These are phyloP conservation scores for Hymenoscyphus repandus DNA, from an alignment of 2,329 filamentous ascomycete genomes.

Conservation along the genomic window DNA sequence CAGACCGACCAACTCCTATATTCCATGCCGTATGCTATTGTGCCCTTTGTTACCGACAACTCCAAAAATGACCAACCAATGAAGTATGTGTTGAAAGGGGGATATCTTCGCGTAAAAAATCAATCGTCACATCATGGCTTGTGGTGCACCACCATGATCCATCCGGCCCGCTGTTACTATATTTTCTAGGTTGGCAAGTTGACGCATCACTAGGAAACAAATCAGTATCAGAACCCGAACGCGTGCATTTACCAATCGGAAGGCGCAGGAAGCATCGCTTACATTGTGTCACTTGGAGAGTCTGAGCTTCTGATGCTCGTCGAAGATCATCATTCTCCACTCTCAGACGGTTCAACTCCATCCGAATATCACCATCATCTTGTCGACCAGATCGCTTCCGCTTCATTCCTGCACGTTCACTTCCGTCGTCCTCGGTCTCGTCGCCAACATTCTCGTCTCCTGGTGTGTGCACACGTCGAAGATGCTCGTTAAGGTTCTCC, in stretches of 20 bases:
- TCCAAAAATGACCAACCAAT: too few species aligned
- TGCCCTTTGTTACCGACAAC: too few species aligned
- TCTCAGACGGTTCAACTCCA: slow-evolving; percentile 63
- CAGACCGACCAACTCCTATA: background rate
- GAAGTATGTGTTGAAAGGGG: background rate
- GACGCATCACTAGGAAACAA: slow-evolving; percentile 12
- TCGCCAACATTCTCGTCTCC: slow-evolving; percentile 35
- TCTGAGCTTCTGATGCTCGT: slow-evolving; percentile 44
- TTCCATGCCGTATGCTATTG: background rate
- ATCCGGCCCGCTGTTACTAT: slow-evolving; percentile 13
- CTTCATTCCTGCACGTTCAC: slow-evolving; percentile 43
- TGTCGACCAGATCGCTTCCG: slow-evolving; percentile 38
- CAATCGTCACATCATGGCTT: slow-evolving; percentile 15
- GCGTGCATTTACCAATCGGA: background rate
- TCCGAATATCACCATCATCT: slow-evolving; percentile 41
- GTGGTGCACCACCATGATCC: slow-evolving; percentile 11
- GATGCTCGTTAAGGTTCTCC: slow-evolving; percentile 90
- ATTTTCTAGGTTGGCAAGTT: slow-evolving; percentile 20
- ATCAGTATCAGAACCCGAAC: background rate
- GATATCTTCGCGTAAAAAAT: background rate
- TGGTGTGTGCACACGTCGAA: slow-evolving; percentile 77
- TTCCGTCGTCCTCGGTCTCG: slow-evolving; percentile 38
- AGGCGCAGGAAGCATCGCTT: background rate
- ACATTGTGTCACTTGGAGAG: slow-evolving; percentile 15
- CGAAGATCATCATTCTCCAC: slow-evolving; percentile 58